Percentiles rank a stretch among this genome's conserved stretches.
These are phyloP conservation scores for Colletotrichum tabaci DNA, from an alignment of 2,329 filamentous ascomycete species.

Conservation along the genomic window DNA sequence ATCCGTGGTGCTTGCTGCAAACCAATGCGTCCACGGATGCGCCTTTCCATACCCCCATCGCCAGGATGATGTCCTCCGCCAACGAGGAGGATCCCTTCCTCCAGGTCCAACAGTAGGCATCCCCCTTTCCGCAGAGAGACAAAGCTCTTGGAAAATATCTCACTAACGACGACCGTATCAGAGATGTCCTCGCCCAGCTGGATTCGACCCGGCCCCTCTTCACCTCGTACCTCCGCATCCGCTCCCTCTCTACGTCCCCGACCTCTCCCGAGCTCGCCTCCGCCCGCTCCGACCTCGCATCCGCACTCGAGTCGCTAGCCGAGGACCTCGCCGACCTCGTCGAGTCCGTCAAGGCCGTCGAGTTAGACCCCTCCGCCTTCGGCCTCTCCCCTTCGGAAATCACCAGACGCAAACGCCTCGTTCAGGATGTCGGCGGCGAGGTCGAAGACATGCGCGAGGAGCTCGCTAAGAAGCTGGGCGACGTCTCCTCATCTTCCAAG, in stretches of 20 bases:
- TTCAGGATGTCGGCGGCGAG: slow-evolving; percentile 91
- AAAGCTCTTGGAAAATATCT: neutral
- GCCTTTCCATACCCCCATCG: slow-evolving; percentile 36
- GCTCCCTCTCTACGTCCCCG: slow-evolving; percentile 81
- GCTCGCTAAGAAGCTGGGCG: slow-evolving; percentile 73
- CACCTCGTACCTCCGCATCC: slow-evolving; percentile 95
- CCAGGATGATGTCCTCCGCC: slow-evolving; percentile 76
- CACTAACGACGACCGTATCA: slow-evolving; percentile 54
- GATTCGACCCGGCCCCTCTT: slow-evolving; percentile 87
- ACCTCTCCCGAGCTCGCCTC: slow-evolving; percentile 88
- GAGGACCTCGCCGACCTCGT: slow-evolving; percentile 92
- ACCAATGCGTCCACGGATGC: slow-evolving; percentile 40
- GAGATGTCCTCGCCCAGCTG: slow-evolving; percentile 90
- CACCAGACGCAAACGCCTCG: slow-evolving; percentile 82
- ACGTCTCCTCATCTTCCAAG: slow-evolving; percentile 43
- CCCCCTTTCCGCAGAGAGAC: neutral
- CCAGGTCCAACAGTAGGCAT: slow-evolving; percentile 77
- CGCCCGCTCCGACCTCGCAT: slow-evolving; percentile 78
- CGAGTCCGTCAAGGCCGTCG: slow-evolving; percentile 88
- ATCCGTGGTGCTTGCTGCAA: neutral
- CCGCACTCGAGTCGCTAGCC: slow-evolving; percentile 76
- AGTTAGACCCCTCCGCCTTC: slow-evolving; percentile 88
- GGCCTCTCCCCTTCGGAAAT: slow-evolving; percentile 90
- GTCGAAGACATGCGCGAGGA: slow-evolving; percentile 91
- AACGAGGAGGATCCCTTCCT: slow-evolving; percentile 80